Percentiles rank a stretch among this genome's conserved stretches.
Conservation (phyloP, 495 filamentous ascomycete genomes). For the Penicillium dipodomyicola region DNA sequence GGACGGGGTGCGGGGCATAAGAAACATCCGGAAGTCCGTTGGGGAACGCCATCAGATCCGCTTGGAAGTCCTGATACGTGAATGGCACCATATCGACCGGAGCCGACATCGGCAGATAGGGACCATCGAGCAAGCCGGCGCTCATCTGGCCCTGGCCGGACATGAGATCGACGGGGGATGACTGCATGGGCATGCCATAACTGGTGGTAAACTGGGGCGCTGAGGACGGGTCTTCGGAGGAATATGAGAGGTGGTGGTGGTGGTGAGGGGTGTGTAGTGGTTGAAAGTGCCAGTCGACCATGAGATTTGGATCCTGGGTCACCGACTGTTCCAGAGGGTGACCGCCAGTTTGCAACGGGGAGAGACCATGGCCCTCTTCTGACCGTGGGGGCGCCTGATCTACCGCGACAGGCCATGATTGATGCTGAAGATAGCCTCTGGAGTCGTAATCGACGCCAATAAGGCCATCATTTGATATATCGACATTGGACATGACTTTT, state of each 20-base stretch:
- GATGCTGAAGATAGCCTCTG: conserved; percentile 45
- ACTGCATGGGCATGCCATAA: conserved; percentile 52
- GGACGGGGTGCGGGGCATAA: conserved; percentile 43
- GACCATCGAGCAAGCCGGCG: conserved; percentile 61
- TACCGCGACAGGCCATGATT: conserved; percentile 43
- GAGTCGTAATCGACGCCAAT: conserved; percentile 51
- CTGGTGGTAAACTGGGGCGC: conserved; percentile 49
- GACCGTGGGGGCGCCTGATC: conserved; percentile 39
- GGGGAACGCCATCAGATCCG: conserved; percentile 52
- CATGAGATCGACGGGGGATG: conserved; percentile 68
- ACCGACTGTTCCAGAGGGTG: conserved; percentile 47
- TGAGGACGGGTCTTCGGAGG: conserved; percentile 47
- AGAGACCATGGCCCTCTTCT: conserved; percentile 41
- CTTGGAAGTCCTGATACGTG: conserved; percentile 72
- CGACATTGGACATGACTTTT: conserved; percentile 45
- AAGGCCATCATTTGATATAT: conserved; percentile 45
- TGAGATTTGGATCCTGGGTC: conserved; percentile 45
- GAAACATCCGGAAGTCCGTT: conserved; percentile 55
- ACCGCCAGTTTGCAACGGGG: conserved; percentile 49
- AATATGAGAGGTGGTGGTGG: conserved; percentile 43
- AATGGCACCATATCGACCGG: conserved; percentile 65
- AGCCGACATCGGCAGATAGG: conserved; percentile 65
- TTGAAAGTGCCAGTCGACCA: conserved; percentile 54
- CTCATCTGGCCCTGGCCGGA: conserved; percentile 63
- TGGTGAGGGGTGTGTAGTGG: conserved; percentile 40